Evolutionary conservation across 495 filamentous ascomycete genomes (phyloP), one percentile per base, ranked within the genome.

Genomic region (Podospora appendiculata): DNA sequence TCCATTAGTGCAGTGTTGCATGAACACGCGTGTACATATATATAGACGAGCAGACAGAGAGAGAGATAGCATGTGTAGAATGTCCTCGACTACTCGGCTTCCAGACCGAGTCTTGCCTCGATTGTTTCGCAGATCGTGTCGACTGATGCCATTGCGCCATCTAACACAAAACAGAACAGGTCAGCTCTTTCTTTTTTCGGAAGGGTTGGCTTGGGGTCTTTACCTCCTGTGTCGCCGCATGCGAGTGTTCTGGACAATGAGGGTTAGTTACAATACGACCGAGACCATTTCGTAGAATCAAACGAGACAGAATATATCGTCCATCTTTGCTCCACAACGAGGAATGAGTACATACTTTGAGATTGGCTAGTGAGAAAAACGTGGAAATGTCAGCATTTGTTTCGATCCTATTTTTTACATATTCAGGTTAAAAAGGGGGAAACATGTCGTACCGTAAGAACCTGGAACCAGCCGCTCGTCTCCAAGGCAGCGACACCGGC

Each of bases 131-230:
- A 80, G 63, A 95, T 86, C 18, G 82, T 73, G 63, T 92, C 87
- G n/a, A 89, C 90, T 67, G 88, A 92, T 6, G 90, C 89, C 52
- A 93, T 70, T 12, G 72, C 70, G 68, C 94, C 94, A 5, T 25
- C 25, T 25, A 25, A 2, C 65, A 80, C 44, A 48, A 55, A 32
- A 41, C 13, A 53, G 11, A 36, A 12, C 4, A 10, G 12, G 46
- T 59, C 36, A 48, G 42, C 46, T 36, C 33, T 14, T 19, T 14
- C 33, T 14, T 25, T 25, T 25, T 2, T 25, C 5, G 25, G 2
- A 25, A 25, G 32, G n/a, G 14, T 6, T 8, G 17, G 14, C 12
- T 7, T 6, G 17, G 12, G 8, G n/a, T 35, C 54, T n/a, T n/a
- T 62, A 63, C 58, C 61, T 53, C 63, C 63, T 1, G 63, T 66